Conservation (phyloP, 305 asterid species). For the Rubia balearica region DNA sequence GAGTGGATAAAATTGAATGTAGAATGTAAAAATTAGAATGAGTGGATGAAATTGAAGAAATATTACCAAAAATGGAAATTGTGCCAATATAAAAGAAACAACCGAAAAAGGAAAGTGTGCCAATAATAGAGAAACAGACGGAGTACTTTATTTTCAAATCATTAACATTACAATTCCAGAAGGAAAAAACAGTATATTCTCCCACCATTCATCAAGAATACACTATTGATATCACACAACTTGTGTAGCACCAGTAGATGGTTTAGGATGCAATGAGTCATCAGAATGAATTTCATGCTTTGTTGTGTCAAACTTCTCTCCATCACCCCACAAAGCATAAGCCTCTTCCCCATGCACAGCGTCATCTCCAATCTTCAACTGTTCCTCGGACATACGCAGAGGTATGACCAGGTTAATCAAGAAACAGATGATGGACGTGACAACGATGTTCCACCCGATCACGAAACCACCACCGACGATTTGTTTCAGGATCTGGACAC, state of each 20-base stretch:
- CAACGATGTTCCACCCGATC: constrained; percentile 3
- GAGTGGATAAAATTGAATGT: too few relatives aligned
- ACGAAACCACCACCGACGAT: constrained; percentile 7
- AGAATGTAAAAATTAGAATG: too few relatives aligned
- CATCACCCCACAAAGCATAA: constrained; percentile 13
- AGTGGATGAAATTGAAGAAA: too few relatives aligned
- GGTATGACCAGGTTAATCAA: constrained; percentile 3
- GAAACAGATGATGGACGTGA: neutral
- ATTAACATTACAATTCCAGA: too few relatives aligned
- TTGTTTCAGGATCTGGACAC: constrained; percentile 5
- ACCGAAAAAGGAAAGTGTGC: too few relatives aligned
- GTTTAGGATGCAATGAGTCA: neutral
- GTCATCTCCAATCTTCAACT: constrained; percentile 4
- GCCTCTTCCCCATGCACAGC: constrained; percentile 9
- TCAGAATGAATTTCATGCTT: constrained; percentile 5
- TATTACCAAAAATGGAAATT: too few relatives aligned
- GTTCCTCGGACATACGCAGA: constrained; percentile 5
- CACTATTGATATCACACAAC: neutral
- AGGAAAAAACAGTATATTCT: too few relatives aligned
- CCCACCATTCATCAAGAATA: neutral
- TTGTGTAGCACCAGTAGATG: constrained; percentile 6
- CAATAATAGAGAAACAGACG: too few relatives aligned
- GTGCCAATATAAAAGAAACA: too few relatives aligned
- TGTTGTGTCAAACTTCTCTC: constrained; percentile 8
- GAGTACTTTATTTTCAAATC: too few relatives aligned